Evolutionary conservation across 2,329 filamentous ascomycete genomes (phyloP), one percentile per base, ranked within the genome.

Genomic region (Trichoderma atrobrunneum): DNA sequence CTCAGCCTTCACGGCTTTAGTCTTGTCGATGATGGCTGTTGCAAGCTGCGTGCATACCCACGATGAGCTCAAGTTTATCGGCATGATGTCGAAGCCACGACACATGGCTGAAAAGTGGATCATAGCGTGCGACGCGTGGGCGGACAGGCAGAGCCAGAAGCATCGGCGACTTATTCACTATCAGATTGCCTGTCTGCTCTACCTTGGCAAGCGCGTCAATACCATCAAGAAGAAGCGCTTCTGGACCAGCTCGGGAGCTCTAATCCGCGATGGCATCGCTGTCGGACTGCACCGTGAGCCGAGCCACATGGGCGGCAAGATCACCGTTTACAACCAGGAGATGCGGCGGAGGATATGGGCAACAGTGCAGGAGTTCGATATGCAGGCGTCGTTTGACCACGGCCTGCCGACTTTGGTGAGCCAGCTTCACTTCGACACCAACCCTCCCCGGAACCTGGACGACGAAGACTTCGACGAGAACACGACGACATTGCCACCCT

Each of bases 181-280:
- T 77, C 88, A 90, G 78, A 85, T 90, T 18, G 83, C 85, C 14
- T 90, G 88, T 75, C 80, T 90, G 36, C 76, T 88, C n/a, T 90
- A 89, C 74, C 84, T 90, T 2, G 87, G 86, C 57, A 90, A 90
- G 82, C 83, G 87, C 34, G 86, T 90, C 74, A 90, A 90, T 79
- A 87, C 86, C 2, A 85, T 90, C 74, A 89, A 90, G 82, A 90
- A 90, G 84, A 90, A 90, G 83, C 84, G 87, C 14, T 90, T 88
- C 78, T 90, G 88, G 88, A 88, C 87, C 18, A 83, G 84, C 51
- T 83, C 88, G 1, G 87, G 88, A 0, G 82, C 85, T 6, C 81
- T 90, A 71, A 85, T 89, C 16, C 87, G 88, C 62, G 86, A 90
- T 66, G 87, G 86, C 70, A 86, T 90, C 72, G 85, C 86, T 2